Evolutionary conservation across 176 grass and related monocot species (phyloP), one percentile per base, ranked within the genome.

Genomic region (Panicum miliaceum): DNA sequence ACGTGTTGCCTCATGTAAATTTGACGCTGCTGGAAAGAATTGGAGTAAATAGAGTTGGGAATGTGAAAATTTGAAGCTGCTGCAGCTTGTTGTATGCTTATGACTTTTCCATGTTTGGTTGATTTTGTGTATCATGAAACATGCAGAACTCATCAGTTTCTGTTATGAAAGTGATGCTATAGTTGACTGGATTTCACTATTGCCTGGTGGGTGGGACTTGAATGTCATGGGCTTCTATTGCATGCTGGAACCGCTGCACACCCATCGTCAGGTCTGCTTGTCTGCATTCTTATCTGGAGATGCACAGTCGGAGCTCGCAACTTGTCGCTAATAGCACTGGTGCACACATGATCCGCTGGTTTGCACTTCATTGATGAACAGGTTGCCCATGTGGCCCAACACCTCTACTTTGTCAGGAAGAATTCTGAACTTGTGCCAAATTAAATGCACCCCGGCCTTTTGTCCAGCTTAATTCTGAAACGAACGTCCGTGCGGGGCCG

Each of bases 401-500:
- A 32, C 29, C 29, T 32, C 29, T 32, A 32, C 29, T 32, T 32
- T 32, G 29, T 1, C 29, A 1, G 29, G 29, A 32, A 32, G 29
- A 32, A 32, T 32, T 32, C 29, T 32, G 29, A 32, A 32, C 29
- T 32, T 32, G 29, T 32, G 29, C 29, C 29, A 32, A 32, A 32
- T 32, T 1, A 1, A 32, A 32, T 32, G 29, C 29, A 32, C 29
- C 29, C 29, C n/a, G n/a, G n/a, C n/a, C 29, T 40, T 12, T 20
- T 47, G 6, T 48, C 23, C 20, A 25, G 82, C 36, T 27, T n/a
- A n/a, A n/a, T n/a, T 66, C 52, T 18, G 89, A 84, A 77, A 84
- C 86, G 84, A 81, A 84, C 40, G 59, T 87, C 52, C 75, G 83
- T 59, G 89, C 77, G 12, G 12, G 9, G 45, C 45, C 45, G 45